Percentiles rank a stretch among this genome's conserved stretches.
Conservation (phyloP, 2,329 filamentous ascomycete genomes). For the Diplodia intermedia region DNA sequence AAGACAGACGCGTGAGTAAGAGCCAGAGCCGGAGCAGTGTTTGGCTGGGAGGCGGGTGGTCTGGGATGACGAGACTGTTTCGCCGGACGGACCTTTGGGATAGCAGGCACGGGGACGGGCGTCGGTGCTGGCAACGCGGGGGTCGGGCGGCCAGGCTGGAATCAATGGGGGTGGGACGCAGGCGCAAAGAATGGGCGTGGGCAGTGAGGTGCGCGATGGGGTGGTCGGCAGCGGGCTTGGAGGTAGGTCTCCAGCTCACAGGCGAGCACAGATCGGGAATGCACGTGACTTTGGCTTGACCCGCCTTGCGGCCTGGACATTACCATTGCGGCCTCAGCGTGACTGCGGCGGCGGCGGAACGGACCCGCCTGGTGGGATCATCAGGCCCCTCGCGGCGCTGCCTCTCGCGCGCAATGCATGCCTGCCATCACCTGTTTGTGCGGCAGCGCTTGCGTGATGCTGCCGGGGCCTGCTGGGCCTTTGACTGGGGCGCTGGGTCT, state of each 20-base stretch:
- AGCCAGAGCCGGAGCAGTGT: slow-evolving; percentile 25
- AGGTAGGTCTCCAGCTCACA: slow-evolving; percentile 24
- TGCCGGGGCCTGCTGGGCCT: background rate
- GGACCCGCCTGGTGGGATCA: slow-evolving; percentile 1
- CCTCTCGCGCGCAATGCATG: slow-evolving; percentile 16
- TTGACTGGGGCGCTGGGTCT: background rate
- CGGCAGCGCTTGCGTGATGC: background rate
- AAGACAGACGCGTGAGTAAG: slow-evolving; percentile 25
- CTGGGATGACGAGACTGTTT: slow-evolving; percentile 32
- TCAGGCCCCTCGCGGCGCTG: slow-evolving; percentile 4
- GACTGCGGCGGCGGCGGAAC: background rate
- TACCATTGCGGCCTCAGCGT: slow-evolving; percentile 1
- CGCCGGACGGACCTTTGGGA: slow-evolving; percentile 29
- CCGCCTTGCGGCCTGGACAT: background rate
- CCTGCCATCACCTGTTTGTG: slow-evolving; percentile 14
- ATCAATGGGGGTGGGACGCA: slow-evolving; percentile 26
- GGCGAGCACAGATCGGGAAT: slow-evolving; percentile 16
- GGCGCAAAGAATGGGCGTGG: slow-evolving; percentile 33
- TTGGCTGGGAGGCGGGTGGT: slow-evolving; percentile 27
- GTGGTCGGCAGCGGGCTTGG: slow-evolving; percentile 24
- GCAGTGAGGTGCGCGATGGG: slow-evolving; percentile 20
- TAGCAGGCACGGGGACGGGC: background rate
- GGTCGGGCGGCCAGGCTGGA: slow-evolving; percentile 19
- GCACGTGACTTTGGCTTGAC: background rate
- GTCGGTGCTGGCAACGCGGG: slow-evolving; percentile 23